A percentile compares a stretch with the other conserved stretches of the same genome.
phyloP scores from a whole-genome alignment of 352 stramenopile species.

The Phytophthora sp. region DNA sequence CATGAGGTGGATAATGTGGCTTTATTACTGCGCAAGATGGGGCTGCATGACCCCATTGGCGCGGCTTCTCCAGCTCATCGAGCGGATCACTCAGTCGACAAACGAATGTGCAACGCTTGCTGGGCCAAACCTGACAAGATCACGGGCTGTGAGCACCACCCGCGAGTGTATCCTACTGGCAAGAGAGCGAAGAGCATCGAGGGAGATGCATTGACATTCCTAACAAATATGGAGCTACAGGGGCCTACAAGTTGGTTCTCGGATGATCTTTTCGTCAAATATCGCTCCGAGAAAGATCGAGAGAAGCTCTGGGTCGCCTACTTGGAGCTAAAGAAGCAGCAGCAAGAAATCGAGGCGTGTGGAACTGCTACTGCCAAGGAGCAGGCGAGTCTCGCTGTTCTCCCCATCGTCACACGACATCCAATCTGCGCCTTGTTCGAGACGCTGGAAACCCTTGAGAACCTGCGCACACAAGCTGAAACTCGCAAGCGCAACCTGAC shows the following conservation, averaged over 20 bases:
- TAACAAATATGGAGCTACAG: slow-evolving; percentile 63
- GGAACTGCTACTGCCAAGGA: slow-evolving; percentile 22
- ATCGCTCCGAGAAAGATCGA: slow-evolving; percentile 73
- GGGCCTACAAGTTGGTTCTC: slow-evolving; percentile 83
- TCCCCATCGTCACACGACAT: slow-evolving; percentile 70
- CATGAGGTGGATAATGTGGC: slow-evolving; percentile 78
- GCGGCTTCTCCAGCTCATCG: slow-evolving; percentile 41
- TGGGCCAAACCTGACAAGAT: slow-evolving; percentile 65
- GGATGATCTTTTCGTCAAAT: slow-evolving; percentile 83
- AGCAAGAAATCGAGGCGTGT: slow-evolving; percentile 34
- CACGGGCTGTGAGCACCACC: slow-evolving; percentile 72
- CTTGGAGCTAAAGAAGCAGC: slow-evolving; percentile 46
- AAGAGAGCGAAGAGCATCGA: slow-evolving; percentile 26
- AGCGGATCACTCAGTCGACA: slow-evolving; percentile 73
- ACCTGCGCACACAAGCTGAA: slow-evolving; percentile 61
- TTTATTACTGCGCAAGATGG: slow-evolving; percentile 72
- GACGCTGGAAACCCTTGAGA: slow-evolving; percentile 73
- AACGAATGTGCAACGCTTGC: slow-evolving; percentile 83
- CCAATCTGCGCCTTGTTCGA: slow-evolving; percentile 67
- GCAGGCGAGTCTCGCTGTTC: slow-evolving; percentile 33
- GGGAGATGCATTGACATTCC: slow-evolving; percentile 22
- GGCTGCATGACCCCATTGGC: slow-evolving; percentile 48
- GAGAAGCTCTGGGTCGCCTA: slow-evolving; percentile 67
- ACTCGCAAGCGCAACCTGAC: slow-evolving; percentile 75
- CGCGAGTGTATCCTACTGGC: slow-evolving; percentile 45